phyloP scores from a whole-genome alignment of 192 early-diverging fungal genomes.

The Coemansia sp. region DNA sequence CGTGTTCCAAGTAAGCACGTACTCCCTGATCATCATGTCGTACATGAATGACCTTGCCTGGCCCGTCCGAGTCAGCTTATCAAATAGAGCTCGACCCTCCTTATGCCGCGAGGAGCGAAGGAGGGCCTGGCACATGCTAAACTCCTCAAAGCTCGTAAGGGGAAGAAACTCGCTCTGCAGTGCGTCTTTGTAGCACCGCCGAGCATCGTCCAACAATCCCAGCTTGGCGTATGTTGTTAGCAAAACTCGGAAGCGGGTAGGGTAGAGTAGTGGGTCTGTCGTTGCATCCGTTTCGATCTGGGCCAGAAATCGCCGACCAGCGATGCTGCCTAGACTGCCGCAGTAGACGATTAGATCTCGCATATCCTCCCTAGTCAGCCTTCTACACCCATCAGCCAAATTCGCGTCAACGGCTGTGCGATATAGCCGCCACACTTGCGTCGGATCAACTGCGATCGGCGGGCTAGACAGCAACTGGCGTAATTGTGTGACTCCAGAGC shows the following conservation, averaged over 20 bases:
- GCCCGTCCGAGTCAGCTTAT: conserved; percentile 17
- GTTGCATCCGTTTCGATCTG: conserved; percentile 37
- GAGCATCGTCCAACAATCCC: conserved; percentile 30
- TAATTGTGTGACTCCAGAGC: neutral
- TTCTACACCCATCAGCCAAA: neutral
- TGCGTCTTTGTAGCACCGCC: conserved; percentile 26
- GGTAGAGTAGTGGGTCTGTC: conserved; percentile 13
- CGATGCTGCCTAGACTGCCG: conserved; percentile 17
- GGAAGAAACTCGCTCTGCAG: neutral
- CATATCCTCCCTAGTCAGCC: conserved; percentile 2
- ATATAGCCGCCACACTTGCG: conserved; percentile 25
- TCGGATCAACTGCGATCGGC: conserved; percentile 19
- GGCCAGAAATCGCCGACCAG: conserved; percentile 24
- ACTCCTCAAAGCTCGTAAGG: conserved; percentile 10
- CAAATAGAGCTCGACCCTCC: conserved; percentile 36
- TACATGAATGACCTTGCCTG: conserved; percentile 21
- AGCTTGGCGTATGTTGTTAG: conserved; percentile 37
- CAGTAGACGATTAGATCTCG: conserved; percentile 18
- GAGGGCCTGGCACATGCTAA: conserved; percentile 41
- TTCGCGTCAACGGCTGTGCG: neutral
- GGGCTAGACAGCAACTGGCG: conserved; percentile 9
- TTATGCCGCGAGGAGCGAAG: conserved; percentile 30
- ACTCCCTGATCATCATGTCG: conserved; percentile 25
- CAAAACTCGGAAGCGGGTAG: conserved; percentile 3
- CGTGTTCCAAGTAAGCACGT: conserved; percentile 22